These are phyloP conservation scores for Candida khao-thaluensis DNA, from an alignment of 805 yeast genomes.

Conservation along the genomic window DNA sequence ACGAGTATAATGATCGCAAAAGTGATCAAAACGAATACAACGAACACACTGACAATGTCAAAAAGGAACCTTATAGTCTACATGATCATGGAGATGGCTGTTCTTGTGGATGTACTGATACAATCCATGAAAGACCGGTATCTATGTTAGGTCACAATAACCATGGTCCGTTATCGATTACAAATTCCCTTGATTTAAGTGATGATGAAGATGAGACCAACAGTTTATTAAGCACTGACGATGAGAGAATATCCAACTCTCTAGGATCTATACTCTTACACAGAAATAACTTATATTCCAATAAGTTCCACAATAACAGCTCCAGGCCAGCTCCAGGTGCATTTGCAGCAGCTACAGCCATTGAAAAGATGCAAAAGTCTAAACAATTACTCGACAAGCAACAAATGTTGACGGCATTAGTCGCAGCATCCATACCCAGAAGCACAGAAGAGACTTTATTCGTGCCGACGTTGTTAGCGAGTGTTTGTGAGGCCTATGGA, in stretches of 20 bases:
- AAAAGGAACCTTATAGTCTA: too few relatives aligned
- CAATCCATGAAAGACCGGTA: conserved; percentile 59
- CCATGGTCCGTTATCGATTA: conserved; percentile 28
- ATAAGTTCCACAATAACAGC: conserved; percentile 30
- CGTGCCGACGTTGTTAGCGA: conserved; percentile 68
- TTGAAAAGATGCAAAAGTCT: conserved; percentile 52
- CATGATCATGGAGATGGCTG: conserved; percentile 28
- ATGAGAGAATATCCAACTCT: conserved; percentile 18
- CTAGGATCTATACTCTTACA: conserved; percentile 15
- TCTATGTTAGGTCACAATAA: conserved; percentile 50
- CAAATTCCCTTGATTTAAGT: conserved; percentile 43
- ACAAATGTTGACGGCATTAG: conserved; percentile 42
- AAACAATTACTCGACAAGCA: conserved; percentile 29
- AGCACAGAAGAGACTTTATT: conserved; percentile 76
- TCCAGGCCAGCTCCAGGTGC: conserved; percentile 75
- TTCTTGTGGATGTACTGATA: conserved; percentile 48
- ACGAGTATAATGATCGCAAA: too few relatives aligned
- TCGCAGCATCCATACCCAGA: conserved; percentile 73
- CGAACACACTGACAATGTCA: too few relatives aligned
- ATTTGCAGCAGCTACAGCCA: conserved; percentile 59
- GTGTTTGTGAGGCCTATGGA: conserved; percentile 68
- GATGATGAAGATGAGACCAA: conserved; percentile 43
- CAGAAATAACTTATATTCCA: conserved; percentile 12
- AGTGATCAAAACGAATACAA: too few relatives aligned
- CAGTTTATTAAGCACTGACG: conserved; percentile 30